A percentile compares a stretch with the other conserved stretches of the same genome.
These are phyloP conservation scores for Elasticomyces elasticus DNA, from an alignment of 495 filamentous ascomycete genomes.

Conservation along the genomic window DNA sequence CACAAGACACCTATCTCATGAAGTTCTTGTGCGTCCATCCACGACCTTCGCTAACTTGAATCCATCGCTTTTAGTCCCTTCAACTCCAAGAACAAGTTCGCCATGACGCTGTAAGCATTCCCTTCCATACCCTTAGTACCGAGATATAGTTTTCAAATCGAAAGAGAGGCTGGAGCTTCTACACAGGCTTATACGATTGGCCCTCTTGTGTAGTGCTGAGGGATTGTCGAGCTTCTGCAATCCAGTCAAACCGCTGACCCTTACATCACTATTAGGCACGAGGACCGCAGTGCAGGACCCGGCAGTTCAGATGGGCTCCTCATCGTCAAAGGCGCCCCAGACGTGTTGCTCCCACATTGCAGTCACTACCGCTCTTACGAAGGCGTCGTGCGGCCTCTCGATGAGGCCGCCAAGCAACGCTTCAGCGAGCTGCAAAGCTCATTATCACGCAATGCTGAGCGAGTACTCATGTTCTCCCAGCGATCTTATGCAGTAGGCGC, in stretches of 20 bases:
- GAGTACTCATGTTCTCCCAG: constrained; percentile 44
- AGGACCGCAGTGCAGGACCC: neutral
- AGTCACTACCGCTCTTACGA: constrained; percentile 36
- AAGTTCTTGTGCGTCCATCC: no score
- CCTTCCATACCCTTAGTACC: no score
- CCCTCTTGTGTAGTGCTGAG: no score
- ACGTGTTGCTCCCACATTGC: constrained; percentile 40
- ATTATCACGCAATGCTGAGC: constrained; percentile 40
- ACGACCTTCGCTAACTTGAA: no score
- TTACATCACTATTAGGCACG: no score
- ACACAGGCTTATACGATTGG: no score
- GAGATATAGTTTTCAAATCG: no score
- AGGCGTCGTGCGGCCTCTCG: constrained; percentile 31
- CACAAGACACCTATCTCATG: no score
- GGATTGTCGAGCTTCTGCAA: no score
- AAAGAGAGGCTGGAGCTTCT: no score
- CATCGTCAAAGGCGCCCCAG: constrained; percentile 42
- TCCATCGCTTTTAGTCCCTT: no score
- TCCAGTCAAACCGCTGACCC: no score
- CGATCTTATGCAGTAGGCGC: constrained; percentile 23
- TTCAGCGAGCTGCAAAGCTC: constrained; percentile 35
- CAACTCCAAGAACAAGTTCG: constrained; percentile 35
- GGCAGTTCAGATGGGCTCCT: neutral
- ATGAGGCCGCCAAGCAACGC: constrained; percentile 27
- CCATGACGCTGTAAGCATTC: constrained; percentile 29